Evolutionary conservation across 169 alveolate species (phyloP), one percentile per base, ranked within the genome.

Genomic region (Plasmodium billcollinsi): DNA sequence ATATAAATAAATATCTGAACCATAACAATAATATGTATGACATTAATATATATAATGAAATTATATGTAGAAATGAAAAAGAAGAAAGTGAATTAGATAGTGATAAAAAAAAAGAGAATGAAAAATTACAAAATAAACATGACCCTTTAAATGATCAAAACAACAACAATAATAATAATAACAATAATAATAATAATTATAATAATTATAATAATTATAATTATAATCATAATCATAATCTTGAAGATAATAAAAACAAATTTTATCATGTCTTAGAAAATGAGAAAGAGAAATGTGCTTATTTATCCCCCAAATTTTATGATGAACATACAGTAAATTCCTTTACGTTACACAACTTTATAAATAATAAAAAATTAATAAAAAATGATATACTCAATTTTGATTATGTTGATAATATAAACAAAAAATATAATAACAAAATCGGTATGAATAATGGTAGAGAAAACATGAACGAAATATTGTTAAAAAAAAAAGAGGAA

Each of bases 11-110:
- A 47, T 80, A 80, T 43, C 14, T 80, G 49, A 83, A 80, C 15
- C 52, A 69, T 69, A 69, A 73, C 52, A 65, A 65, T 58, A 56
- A 56, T 18, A 24, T 65, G 12, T 80, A 29, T 54, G 52, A 67
- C 24, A 39, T 80, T 9, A 80, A 73, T 50, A 62, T 80, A 69
- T 66, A 52, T 62, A 80, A 80, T 63, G 90, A 69, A 67, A 71
- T 80, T 7, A 56, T 80, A n/a, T 18, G 54, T 9, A 73, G 15
- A n/a, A 73, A 73, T 18, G n/a, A 69, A 21, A 21, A 69, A 18
- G 63, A 47, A 45, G 15, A 20, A 15, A 12, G 3, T 12, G 24
- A 9, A 18, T 20, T 14, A 39, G 20, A 47, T n/a, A 3, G 3
- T 18, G 3, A 65, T 0, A 62, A n/a, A 56, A 15, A 21, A 7